Evolutionary conservation across 352 stramenopile genomes (phyloP).

Genomic region (Pythium aristosporum): DNA sequence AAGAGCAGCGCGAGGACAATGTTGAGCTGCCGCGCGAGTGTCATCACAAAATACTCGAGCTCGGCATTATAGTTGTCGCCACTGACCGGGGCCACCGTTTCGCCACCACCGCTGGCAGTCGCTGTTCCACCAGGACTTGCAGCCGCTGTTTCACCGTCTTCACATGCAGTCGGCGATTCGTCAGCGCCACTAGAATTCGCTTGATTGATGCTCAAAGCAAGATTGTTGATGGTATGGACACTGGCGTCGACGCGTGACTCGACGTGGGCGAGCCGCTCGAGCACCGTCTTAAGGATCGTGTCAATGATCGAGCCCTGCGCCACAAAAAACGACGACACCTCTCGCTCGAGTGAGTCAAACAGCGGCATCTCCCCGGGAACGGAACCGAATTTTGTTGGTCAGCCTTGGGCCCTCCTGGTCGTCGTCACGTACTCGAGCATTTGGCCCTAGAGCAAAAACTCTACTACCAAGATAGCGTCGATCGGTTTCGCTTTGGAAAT

Average conservation of each 20-base stretch:
- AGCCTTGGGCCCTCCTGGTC: too few relatives aligned
- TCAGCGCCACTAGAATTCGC: background rate
- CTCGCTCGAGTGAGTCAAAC: conserved; percentile 61
- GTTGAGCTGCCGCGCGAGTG: conserved; percentile 57
- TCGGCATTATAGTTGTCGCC: conserved; percentile 21
- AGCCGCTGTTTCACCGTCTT: too few relatives aligned
- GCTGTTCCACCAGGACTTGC: too few relatives aligned
- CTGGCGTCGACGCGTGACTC: conserved; percentile 43
- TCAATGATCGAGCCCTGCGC: conserved; percentile 73
- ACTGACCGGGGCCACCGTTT: background rate
- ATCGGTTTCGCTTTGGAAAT: too few relatives aligned
- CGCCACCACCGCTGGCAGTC: background rate
- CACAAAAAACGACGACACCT: conserved; percentile 66
- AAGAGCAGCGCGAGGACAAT: conserved; percentile 63
- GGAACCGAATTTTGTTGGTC: too few relatives aligned
- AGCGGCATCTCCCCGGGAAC: conserved; percentile 40
- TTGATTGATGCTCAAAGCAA: background rate
- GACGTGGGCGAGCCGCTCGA: conserved; percentile 47
- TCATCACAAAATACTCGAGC: conserved; percentile 60
- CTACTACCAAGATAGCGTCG: too few relatives aligned
- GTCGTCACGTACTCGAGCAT: too few relatives aligned
- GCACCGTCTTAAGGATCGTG: conserved; percentile 47
- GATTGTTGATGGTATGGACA: conserved; percentile 6
- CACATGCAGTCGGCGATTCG: background rate
- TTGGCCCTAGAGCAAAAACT: too few relatives aligned